Evolutionary conservation across 495 filamentous ascomycete genomes (phyloP), one percentile per base, ranked within the genome.

Genomic region (Penicillium argentinense): DNA sequence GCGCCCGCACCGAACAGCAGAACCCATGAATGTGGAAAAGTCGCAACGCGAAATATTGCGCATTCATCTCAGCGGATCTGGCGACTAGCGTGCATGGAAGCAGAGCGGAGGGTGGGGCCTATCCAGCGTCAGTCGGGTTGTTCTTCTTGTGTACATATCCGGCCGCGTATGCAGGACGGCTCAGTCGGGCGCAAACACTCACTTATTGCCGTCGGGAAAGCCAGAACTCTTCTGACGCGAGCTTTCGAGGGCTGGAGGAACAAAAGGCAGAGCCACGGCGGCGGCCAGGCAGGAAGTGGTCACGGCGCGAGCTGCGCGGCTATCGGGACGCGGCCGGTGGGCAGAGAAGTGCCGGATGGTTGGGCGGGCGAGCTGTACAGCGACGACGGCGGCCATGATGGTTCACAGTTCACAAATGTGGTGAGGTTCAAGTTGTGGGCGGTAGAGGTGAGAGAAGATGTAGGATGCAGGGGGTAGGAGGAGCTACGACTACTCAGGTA

Each of bases 341-440:
- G 68, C 69, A 9, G 72, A 74, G 50, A 76, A 76, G 47, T 69
- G 68, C 13, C 72, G 72, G 46, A 73, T 64, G 18, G 62, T 60
- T 41, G 64, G 68, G 19, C 71, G 72, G 18, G 59, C 50, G 13
- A 71, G 29, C 34, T 63, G 68, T 38, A 55, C 49, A 28, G 54
- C 56, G 36, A 63, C 36, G 24, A 51, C 40, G 16, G 54, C 18
- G 39, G 63, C 55, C 63, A 71, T 72, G 19, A 26, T 67, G 47
- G 26, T n/a, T 6, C n/a, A n/a, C n/a, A n/a, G n/a, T n/a, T n/a
- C n/a, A n/a, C n/a, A n/a, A n/a, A n/a, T n/a, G n/a, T n/a, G n/a
- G n/a, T n/a, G n/a, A n/a, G n/a, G n/a, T n/a, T n/a, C n/a, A n/a
- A n/a, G n/a, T 41, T 21, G 22, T 25, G 9, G 19, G 21, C 17